A percentile compares a stretch with the other conserved stretches of the same genome.
Evolutionary conservation across 2,329 filamentous ascomycete genomes (phyloP).

Genomic region (Teratosphaeria zuluensis): DNA sequence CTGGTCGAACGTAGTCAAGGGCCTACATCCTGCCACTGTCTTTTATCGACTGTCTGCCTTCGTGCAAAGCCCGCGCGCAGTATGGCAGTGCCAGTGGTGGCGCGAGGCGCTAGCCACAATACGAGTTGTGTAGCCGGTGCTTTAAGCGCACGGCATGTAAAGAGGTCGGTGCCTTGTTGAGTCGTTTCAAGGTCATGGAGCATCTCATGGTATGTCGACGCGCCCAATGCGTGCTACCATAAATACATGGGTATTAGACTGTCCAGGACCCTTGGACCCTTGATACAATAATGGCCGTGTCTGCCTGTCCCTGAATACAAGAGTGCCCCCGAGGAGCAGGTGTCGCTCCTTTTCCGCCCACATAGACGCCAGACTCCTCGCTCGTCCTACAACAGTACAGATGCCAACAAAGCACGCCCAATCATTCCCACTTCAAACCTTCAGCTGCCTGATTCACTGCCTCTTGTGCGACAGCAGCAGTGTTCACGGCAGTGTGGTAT

Average conservation of each 20-base stretch:
- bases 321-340: neutral
- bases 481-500: slow-evolving; percentile 14
- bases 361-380: neutral
- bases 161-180: neutral
- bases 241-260: neutral
- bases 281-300: neutral
- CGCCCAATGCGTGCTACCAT: neutral
- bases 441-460: slow-evolving; percentile 8
- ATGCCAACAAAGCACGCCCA: neutral
- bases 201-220: neutral
- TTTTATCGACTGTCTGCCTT: no score
- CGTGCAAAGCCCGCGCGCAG: no score
- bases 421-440: neutral
- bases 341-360: neutral
- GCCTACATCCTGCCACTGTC: no score
- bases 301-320: neutral
- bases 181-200: neutral
- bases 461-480: slow-evolving; percentile 8
- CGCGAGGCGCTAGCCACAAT: no score
- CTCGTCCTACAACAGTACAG: neutral
- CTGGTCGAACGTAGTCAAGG: no score
- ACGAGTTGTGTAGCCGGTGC: no score
- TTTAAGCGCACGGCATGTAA: neutral
- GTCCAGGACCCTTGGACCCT: neutral
- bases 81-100: no score